Conservation (phyloP, 495 filamentous ascomycete species). For the Pyrenula aspistea region DNA sequence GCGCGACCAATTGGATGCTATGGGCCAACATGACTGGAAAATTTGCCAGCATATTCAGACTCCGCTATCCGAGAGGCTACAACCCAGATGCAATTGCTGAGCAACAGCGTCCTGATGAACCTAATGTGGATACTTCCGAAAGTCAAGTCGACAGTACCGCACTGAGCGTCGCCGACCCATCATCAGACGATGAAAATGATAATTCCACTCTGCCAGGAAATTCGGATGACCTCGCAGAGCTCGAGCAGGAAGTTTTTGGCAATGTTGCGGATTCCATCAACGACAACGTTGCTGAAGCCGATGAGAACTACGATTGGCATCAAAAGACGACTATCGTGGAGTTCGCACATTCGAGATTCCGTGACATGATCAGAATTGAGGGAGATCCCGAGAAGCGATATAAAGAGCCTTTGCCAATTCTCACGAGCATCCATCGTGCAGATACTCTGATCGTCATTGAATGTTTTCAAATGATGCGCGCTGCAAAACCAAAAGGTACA, state of each 20-base stretch:
- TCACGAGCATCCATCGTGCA: neutral
- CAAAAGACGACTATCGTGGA: constrained; percentile 10
- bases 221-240: neutral
- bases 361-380: neutral
- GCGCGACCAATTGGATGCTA: constrained; percentile 17
- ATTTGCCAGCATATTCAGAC: constrained; percentile 22
- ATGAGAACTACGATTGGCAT: constrained; percentile 19
- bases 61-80: constrained; percentile 2
- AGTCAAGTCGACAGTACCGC: constrained; percentile 14
- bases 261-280: neutral
- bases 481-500: neutral
- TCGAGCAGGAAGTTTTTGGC: neutral
- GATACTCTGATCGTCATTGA: neutral
- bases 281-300: constrained; percentile 11
- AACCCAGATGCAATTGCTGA: neutral
- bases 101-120: neutral
- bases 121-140: neutral
- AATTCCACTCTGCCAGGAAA: neutral
- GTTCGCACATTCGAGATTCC: neutral
- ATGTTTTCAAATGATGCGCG: neutral
- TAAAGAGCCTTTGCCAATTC: neutral
- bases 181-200: neutral
- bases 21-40: constrained; percentile 20
- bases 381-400: neutral
- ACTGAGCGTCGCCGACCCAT: constrained; percentile 17